Evolutionary conservation across 2,329 filamentous ascomycete genomes (phyloP).

Genomic region (Teratosphaeria zuluensis): DNA sequence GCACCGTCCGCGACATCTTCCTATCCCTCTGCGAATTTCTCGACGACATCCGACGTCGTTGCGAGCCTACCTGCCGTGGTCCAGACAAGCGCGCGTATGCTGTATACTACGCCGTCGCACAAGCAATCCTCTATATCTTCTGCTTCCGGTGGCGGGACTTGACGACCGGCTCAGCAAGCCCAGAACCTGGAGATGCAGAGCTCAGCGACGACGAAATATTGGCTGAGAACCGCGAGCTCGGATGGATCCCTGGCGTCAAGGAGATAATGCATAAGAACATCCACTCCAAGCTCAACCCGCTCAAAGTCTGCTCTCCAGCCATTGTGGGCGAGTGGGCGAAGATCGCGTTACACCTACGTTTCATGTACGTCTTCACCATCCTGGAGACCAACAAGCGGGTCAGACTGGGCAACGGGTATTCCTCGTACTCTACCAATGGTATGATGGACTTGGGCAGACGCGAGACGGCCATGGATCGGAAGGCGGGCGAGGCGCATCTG

Average conservation of each 20-base stretch:
- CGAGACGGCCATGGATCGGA: conserved; percentile 42
- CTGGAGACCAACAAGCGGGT: conserved; percentile 89
- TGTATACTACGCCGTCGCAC: conserved; percentile 78
- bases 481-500: conserved; percentile 65
- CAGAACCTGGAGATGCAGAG: conserved; percentile 30
- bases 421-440: conserved; percentile 38
- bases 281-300: conserved; percentile 80
- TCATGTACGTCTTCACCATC: conserved; percentile 81
- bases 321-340: conserved; percentile 90
- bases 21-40: conserved; percentile 68
- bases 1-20: conserved; percentile 74
- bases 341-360: conserved; percentile 72
- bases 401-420: conserved; percentile 60
- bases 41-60: conserved; percentile 60
- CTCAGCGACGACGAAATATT: conserved; percentile 44
- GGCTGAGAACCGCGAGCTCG: conserved; percentile 61
- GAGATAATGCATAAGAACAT: conserved; percentile 68
- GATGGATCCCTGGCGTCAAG: conserved; percentile 67
- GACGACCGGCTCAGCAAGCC: conserved; percentile 46
- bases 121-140: conserved; percentile 87
- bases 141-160: conserved; percentile 97
- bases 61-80: conserved; percentile 66
- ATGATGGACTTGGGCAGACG: conserved; percentile 43
- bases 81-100: conserved; percentile 78
- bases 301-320: conserved; percentile 83